These are phyloP conservation scores for Wickerhamomyces silvicola DNA, from an alignment of 805 yeast genomes.

Conservation along the genomic window DNA sequence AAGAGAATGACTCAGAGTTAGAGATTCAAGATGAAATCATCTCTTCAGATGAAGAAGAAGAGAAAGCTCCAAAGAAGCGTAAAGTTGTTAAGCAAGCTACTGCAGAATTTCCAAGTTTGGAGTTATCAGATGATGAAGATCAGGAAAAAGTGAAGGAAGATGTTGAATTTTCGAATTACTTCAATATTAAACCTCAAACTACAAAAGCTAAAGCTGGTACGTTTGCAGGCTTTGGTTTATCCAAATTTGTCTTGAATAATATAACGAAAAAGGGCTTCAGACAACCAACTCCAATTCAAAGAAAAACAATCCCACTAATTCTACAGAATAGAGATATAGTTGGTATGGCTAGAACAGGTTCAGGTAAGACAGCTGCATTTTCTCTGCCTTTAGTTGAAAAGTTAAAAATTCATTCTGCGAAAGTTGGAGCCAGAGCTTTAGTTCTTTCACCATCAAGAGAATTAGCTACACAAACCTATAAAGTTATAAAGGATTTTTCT, in stretches of 20 bases:
- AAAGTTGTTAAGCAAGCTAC: conserved; percentile 13
- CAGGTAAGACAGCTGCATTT: conserved; percentile 98
- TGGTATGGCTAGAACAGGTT: conserved; percentile 99
- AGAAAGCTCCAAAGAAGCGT: conserved; percentile 23
- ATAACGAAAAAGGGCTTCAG: conserved; percentile 81
- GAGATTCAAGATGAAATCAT: conserved; percentile 50
- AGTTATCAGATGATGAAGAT: conserved; percentile 46
- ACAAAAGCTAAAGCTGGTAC: conserved; percentile 71
- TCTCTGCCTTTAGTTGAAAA: conserved; percentile 84
- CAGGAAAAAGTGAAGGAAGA: conserved; percentile 31
- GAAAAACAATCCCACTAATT: conserved; percentile 89
- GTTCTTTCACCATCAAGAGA: conserved; percentile 94
- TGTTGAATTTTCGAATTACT: conserved; percentile 41
- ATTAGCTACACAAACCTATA: conserved; percentile 86
- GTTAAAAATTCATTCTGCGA: conserved; percentile 76
- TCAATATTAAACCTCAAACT: conserved; percentile 34
- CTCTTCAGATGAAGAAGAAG: conserved; percentile 43
- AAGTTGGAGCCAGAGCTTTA: conserved; percentile 83
- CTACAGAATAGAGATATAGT: conserved; percentile 89
- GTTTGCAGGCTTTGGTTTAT: conserved; percentile 85
- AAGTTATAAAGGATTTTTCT: conserved; percentile 82
- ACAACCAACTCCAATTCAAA: conserved; percentile 96
- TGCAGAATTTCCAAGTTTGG: conserved; percentile 41
- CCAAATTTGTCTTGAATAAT: conserved; percentile 61
- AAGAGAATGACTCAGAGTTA: conserved; percentile 24